phyloP scores from a whole-genome alignment of 2,329 filamentous ascomycete species.

The Calonectria multiphialidica region DNA sequence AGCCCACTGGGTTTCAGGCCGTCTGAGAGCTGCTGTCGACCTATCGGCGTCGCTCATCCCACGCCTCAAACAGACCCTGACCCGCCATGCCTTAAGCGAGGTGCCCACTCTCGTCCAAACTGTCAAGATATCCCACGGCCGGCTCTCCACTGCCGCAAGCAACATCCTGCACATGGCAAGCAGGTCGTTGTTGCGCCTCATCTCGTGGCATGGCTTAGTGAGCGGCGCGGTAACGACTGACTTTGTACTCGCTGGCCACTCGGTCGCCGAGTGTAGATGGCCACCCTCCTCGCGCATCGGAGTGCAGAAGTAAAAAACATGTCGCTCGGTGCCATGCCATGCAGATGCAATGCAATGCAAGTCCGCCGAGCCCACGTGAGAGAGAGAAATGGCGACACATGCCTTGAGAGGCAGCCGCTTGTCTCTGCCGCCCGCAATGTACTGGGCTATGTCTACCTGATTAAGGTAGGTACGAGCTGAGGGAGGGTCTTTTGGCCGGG shows the following conservation, averaged over 20 bases:
- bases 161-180: conserved; percentile 6
- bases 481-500: not conserved
- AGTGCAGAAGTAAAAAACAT: not conserved
- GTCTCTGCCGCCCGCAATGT: not conserved
- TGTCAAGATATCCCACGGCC: conserved; percentile 1
- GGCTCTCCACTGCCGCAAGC: conserved; percentile 13
- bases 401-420: not conserved
- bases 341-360: conserved; percentile 14
- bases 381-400: not conserved
- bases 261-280: not conserved
- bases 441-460: conserved; percentile 6
- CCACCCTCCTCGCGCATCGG: not conserved
- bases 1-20: conserved; percentile 43
- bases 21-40: conserved; percentile 34
- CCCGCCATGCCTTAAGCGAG: conserved; percentile 45
- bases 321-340: not conserved
- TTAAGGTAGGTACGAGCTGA: conserved; percentile 10
- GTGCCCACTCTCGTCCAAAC: conserved; percentile 27
- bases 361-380: not conserved
- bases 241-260: not conserved
- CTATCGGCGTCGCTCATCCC: conserved; percentile 33
- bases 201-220: conserved; percentile 8
- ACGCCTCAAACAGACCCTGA: conserved; percentile 40
- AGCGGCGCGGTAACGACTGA: not conserved
- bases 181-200: conserved; percentile 1